Evolutionary conservation across 768 basidiomycete species (phyloP).

Genomic region (Trametes punicea): DNA sequence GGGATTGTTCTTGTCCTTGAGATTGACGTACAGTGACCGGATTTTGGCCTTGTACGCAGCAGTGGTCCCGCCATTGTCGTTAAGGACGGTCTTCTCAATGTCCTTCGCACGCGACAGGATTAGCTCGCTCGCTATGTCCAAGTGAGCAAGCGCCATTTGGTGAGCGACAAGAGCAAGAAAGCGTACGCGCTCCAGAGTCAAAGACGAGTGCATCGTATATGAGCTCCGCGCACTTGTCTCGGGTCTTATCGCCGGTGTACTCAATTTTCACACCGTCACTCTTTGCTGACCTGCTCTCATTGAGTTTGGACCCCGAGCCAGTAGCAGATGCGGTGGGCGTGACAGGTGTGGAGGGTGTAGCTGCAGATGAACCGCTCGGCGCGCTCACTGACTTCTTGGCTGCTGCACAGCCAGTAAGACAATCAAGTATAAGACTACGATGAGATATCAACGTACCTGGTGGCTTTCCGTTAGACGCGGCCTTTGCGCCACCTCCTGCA

Average conservation of each 20-base stretch:
- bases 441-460: slow-evolving; percentile 35
- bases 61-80: slow-evolving; percentile 41
- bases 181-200: slow-evolving; percentile 88
- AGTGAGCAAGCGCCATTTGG: too few relatives aligned
- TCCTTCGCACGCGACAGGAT: slow-evolving; percentile 63
- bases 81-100: slow-evolving; percentile 66
- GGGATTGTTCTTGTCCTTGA: slow-evolving; percentile 95
- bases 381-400: slow-evolving; percentile 22
- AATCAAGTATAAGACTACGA: neutral
- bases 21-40: slow-evolving; percentile 84
- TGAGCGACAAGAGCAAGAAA: too few relatives aligned
- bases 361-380: slow-evolving; percentile 14
- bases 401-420: neutral
- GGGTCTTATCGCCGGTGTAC: slow-evolving; percentile 63
- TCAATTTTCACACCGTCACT: slow-evolving; percentile 62
- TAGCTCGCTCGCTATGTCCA: slow-evolving; percentile 45
- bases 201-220: slow-evolving; percentile 87
- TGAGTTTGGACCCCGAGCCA: slow-evolving; percentile 25
- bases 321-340: slow-evolving; percentile 24
- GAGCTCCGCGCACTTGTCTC: slow-evolving; percentile 87
- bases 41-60: slow-evolving; percentile 72
- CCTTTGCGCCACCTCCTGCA: slow-evolving; percentile 33
- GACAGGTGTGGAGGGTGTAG: slow-evolving; percentile 24
- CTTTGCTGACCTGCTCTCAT: slow-evolving; percentile 55
- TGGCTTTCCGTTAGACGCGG: slow-evolving; percentile 25